A percentile compares a stretch with the other conserved stretches of the same genome.
Conservation (phyloP, 2,329 filamentous ascomycete genomes). For the Cladosporium oxysporum region DNA sequence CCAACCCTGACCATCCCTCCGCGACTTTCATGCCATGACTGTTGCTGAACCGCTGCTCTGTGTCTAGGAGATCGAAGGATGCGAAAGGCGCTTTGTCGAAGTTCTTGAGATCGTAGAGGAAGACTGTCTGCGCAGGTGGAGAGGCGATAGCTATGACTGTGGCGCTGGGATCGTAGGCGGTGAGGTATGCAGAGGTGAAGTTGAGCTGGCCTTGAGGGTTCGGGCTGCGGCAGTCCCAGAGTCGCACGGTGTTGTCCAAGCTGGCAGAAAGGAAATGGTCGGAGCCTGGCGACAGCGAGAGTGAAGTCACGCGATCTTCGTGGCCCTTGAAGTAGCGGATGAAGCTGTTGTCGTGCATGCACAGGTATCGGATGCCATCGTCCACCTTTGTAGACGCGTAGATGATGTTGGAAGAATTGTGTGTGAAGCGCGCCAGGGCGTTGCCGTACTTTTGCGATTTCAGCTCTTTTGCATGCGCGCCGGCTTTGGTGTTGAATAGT, state of each 20-base stretch:
- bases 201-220: constrained; percentile 79
- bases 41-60: constrained; percentile 56
- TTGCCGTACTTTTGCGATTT: constrained; percentile 97
- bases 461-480: constrained; percentile 82
- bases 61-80: constrained; percentile 75
- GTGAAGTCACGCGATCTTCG: constrained; percentile 76
- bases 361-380: constrained; percentile 82
- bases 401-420: constrained; percentile 85
- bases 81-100: constrained; percentile 90
- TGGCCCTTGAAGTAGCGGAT: constrained; percentile 96
- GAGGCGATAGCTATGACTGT: constrained; percentile 89
- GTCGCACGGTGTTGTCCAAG: constrained; percentile 82
- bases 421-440: constrained; percentile 90
- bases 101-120: constrained; percentile 91
- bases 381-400: constrained; percentile 97
- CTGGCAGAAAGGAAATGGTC: constrained; percentile 93
- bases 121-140: constrained; percentile 72
- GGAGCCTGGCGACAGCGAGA: constrained; percentile 79
- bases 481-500: constrained; percentile 90
- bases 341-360: constrained; percentile 92
- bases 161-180: constrained; percentile 89
- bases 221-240: constrained; percentile 85
- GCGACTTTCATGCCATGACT: constrained; percentile 51
- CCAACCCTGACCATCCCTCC: constrained; percentile 80
- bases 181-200: constrained; percentile 76